These are phyloP conservation scores for Curvularia sp. DNA, from an alignment of 2,329 filamentous ascomycete genomes.

Conservation along the genomic window DNA sequence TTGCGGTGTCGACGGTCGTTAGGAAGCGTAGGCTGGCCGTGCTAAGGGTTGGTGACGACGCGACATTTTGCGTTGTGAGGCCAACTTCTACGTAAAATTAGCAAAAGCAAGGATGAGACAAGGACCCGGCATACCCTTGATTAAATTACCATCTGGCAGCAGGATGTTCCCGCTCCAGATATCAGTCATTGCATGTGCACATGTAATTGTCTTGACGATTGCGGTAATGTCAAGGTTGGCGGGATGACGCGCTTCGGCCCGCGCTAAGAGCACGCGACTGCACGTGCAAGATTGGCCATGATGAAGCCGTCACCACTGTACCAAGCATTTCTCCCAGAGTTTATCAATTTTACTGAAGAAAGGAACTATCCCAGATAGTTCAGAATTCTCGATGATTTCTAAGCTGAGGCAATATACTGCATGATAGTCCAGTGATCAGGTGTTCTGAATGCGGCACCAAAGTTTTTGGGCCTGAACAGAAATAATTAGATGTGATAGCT, in stretches of 20 bases:
- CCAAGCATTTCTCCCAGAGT: not conserved
- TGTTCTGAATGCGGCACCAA: too few relatives aligned
- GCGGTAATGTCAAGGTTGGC: conserved; percentile 3
- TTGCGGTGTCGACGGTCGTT: conserved; percentile 50
- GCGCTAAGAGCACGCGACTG: conserved; percentile 25
- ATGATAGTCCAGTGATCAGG: too few relatives aligned
- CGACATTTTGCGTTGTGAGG: conserved; percentile 33
- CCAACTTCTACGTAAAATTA: conserved; percentile 35
- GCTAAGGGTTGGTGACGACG: conserved; percentile 27
- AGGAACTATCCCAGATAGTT: not conserved
- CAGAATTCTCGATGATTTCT: not conserved
- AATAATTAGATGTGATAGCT: not conserved
- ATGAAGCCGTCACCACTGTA: not conserved
- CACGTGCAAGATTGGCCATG: conserved; percentile 5
- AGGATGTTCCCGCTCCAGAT: conserved; percentile 47
- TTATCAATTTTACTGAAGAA: conserved; percentile 52
- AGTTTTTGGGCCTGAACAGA: not conserved
- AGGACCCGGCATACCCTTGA: conserved; percentile 31
- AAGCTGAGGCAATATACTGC: conserved; percentile 42
- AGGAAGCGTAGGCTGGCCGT: conserved; percentile 45
- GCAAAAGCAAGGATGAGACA: not conserved
- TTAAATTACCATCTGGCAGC: conserved; percentile 33
- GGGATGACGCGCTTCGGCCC: conserved; percentile 24
- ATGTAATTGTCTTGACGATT: not conserved
- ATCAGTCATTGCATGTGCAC: conserved; percentile 36